Evolutionary conservation across 345 rosid species (phyloP), one percentile per base, ranked within the genome.

Genomic region (Eucalyptus paniculata): DNA sequence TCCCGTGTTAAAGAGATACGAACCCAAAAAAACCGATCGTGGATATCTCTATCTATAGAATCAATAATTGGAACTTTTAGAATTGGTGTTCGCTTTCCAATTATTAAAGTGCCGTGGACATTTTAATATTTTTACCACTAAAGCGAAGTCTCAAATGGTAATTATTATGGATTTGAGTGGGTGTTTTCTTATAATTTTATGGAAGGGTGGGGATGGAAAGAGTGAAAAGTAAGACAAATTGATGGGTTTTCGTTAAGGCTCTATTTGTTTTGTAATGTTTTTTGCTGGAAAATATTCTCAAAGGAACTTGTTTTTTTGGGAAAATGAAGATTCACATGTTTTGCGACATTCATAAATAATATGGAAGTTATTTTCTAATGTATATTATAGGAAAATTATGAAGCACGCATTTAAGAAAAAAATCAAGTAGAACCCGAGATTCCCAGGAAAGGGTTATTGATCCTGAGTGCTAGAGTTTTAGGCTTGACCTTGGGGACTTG

Each of bases 351-450:
- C n/a, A n/a, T n/a, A n/a, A n/a, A n/a, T n/a, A n/a, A n/a, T n/a
- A n/a, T n/a, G n/a, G n/a, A n/a, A n/a, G n/a, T n/a, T n/a, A n/a
- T n/a, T n/a, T n/a, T n/a, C n/a, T n/a, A n/a, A n/a, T n/a, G n/a
- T n/a, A n/a, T n/a, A n/a, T n/a, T n/a, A n/a, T n/a, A n/a, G 12
- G 42, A 32, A 32, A 67, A 67, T 67, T 67, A 17, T 32, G 21
- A 67, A 67, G 42, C 42, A 17, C 4, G 5, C 80, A n/a, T n/a
- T 8, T 65, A n/a, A 8, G 2, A 3, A 32, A 2, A 32, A 32
- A 34, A 0, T 67, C 23, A 7, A 67, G 40, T 8, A n/a, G 34
- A 65, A 65, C 2, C 0, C 14, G 0, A 7, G 0, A 28, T 60
- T 8, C 16, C 0, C 0, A 2, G 7, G 7, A 4, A 58, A 54